Evolutionary conservation across 495 filamentous ascomycete species (phyloP), one percentile per base, ranked within the genome.

Genomic region (Ramalina peruviana): DNA sequence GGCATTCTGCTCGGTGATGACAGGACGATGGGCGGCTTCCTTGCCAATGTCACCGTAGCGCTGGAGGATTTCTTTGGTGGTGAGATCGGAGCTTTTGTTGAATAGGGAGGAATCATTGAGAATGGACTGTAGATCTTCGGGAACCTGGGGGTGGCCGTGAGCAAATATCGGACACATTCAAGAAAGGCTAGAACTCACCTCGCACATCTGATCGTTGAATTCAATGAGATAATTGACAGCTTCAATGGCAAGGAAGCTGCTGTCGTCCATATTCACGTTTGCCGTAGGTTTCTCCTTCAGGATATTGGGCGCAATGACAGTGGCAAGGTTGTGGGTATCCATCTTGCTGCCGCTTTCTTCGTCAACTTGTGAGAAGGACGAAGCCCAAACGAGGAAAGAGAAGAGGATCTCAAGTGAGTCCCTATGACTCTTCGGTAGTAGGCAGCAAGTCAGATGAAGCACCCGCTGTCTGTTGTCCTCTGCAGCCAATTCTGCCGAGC

Each of bases 251-350:
- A 84, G 72, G 72, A 96, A 94, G 56, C 85, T 90, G 57, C 83
- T 88, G 55, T 83, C 81, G 57, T 92, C 87, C 56, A 85, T 77
- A 27, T 67, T 73, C 12, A 80, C 75, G 54, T 78, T 80, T 40
- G 75, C 73, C 54, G 71, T 82, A 15, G 45, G 45, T 60, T 81
- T 80, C 30, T 74, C 70, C 55, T 78, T 83, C 13, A 99, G 79
- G 48, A 99, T 84, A 54, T 99, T 99, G 0, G 92, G 92, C 6
- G 89, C 86, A 55, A 99, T 94, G 51, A 99, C 92, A n/a, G 93
- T 97, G 6, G 92, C 86, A 48, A 99, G 76, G 59, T 99, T 99
- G 65, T 94, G 89, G 44, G 92, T 87, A 65, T 99, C 92, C 92
- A 99, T 99, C 72, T 96, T 96, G 60, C 88, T 95, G 19, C 92